phyloP scores from a whole-genome alignment of 805 yeast species.

The Kregervanrija fluxuum region DNA sequence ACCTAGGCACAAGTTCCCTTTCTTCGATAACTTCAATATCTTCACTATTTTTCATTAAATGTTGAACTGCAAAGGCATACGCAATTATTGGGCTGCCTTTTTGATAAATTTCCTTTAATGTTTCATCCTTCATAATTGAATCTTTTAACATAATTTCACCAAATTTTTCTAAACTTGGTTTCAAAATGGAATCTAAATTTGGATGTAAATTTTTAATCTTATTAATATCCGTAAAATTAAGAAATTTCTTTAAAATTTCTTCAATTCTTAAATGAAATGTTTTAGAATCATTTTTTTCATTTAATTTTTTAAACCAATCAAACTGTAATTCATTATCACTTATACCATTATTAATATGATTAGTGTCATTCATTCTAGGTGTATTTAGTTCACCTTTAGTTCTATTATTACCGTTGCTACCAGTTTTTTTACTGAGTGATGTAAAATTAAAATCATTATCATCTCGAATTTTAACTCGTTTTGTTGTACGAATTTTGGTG shows the following conservation, averaged over 20 bases:
- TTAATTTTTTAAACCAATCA: slow-evolving; percentile 1
- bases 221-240: slow-evolving; percentile 10
- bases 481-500: neutral
- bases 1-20: too few species aligned
- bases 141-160: slow-evolving; percentile 16
- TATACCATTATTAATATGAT: too few species aligned
- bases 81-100: slow-evolving; percentile 12
- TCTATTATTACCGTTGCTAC: too few species aligned
- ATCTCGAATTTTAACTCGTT: slow-evolving; percentile 16
- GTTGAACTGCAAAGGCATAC: slow-evolving; percentile 14
- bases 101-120: slow-evolving; percentile 9
- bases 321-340: neutral
- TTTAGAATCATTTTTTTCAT: neutral
- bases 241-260: slow-evolving; percentile 10
- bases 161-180: slow-evolving; percentile 11
- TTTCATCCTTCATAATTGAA: slow-evolving; percentile 10
- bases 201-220: slow-evolving; percentile 12
- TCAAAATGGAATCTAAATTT: slow-evolving; percentile 11
- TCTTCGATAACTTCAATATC: slow-evolving; percentile 8
- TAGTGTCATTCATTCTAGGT: too few species aligned
- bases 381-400: too few species aligned
- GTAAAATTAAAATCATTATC: slow-evolving; percentile 15
- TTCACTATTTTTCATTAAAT: slow-evolving; percentile 11
- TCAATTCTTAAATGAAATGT: slow-evolving; percentile 5
- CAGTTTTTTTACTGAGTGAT: too few species aligned